A percentile compares a stretch with the other conserved stretches of the same genome.
Evolutionary conservation across 2,329 filamentous ascomycete genomes (phyloP).

Genomic region (Diaporthe nobilis): DNA sequence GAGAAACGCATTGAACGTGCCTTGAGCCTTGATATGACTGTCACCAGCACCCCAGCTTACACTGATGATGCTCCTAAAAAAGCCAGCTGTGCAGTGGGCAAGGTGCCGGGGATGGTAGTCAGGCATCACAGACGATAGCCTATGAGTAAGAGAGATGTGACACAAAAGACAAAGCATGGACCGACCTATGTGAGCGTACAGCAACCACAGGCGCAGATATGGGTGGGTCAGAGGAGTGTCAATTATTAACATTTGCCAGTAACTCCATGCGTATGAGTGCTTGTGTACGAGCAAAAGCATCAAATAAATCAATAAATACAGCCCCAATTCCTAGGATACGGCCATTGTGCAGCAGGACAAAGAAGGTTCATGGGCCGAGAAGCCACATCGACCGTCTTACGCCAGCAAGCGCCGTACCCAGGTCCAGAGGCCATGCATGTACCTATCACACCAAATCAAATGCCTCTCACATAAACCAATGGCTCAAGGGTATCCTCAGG

Average conservation of each 20-base stretch:
- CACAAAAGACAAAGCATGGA: background rate
- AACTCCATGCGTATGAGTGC: constrained; percentile 40
- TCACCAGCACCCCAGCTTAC: too few species aligned
- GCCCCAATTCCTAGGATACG: background rate
- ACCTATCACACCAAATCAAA: background rate
- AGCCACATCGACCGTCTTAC: background rate
- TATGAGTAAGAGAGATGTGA: background rate
- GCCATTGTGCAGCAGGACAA: background rate
- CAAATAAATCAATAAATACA: constrained; percentile 3
- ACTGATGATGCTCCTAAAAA: too few species aligned
- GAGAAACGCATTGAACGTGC: too few species aligned
- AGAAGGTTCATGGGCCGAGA: background rate
- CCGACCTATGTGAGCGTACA: too few species aligned
- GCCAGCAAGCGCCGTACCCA: background rate
- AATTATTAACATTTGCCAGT: constrained; percentile 34
- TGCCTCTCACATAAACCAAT: background rate
- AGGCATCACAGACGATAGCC: background rate
- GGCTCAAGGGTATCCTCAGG: constrained; percentile 13
- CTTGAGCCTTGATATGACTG: too few species aligned
- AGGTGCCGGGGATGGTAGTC: background rate
- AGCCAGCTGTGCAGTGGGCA: too few species aligned
- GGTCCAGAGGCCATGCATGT: background rate
- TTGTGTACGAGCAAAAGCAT: constrained; percentile 27
- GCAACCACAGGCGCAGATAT: too few species aligned
- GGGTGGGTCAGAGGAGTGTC: background rate